These are phyloP conservation scores for Penicillium egyptiacum DNA, from an alignment of 495 filamentous ascomycete species.

Conservation along the genomic window DNA sequence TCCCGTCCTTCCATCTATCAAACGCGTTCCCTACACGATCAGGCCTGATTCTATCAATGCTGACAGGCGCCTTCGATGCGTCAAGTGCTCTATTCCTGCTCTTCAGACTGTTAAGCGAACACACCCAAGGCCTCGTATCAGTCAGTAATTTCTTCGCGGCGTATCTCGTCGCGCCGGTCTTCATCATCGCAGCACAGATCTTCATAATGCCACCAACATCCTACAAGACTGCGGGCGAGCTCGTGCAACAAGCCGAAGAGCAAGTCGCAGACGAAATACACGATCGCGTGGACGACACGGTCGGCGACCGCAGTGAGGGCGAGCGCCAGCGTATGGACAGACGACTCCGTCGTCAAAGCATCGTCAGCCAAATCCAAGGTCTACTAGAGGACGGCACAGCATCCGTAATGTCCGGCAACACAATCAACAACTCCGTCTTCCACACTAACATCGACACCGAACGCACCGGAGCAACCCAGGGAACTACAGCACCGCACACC, in stretches of 20 bases:
- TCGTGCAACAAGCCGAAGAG: conserved; percentile 69
- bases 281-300: conserved; percentile 60
- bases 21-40: conserved; percentile 87
- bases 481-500: conserved; percentile 7
- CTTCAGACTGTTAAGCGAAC: conserved; percentile 76
- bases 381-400: conserved; percentile 58
- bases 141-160: conserved; percentile 70
- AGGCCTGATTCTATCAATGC: conserved; percentile 76
- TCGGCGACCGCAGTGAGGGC: conserved; percentile 45
- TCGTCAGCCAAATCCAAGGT: conserved; percentile 71
- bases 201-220: conserved; percentile 74
- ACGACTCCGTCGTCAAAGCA: conserved; percentile 61
- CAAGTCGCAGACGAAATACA: conserved; percentile 45
- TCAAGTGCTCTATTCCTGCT: conserved; percentile 84
- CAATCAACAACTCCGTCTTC: conserved; percentile 22
- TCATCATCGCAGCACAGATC: conserved; percentile 69
- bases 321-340: conserved; percentile 63
- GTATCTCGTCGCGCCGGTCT: conserved; percentile 72
- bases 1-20: conserved; percentile 87
- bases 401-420: conserved; percentile 3
- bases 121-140: conserved; percentile 58
- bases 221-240: conserved; percentile 86
- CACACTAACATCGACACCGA: neutral
- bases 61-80: conserved; percentile 89
- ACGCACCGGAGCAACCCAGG: conserved; percentile 4